A percentile compares a stretch with the other conserved stretches of the same genome.
phyloP scores from a whole-genome alignment of 352 stramenopile genomes.

The Pythium monospermum region DNA sequence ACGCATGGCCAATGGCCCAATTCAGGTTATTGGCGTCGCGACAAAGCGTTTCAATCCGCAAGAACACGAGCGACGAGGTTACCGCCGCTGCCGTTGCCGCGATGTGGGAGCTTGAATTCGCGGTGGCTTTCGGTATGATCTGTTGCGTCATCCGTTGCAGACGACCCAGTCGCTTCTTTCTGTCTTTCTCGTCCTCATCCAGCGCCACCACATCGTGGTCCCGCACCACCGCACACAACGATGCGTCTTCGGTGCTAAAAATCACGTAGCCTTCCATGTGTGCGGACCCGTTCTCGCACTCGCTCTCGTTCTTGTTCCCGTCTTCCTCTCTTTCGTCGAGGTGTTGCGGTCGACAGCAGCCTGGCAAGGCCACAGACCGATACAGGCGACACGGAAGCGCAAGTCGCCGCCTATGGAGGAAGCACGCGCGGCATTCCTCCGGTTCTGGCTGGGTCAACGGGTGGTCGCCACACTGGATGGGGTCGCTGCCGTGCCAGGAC shows the following conservation, averaged over 20 bases:
- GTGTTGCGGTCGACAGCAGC: neutral
- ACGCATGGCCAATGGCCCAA: slow-evolving; percentile 19
- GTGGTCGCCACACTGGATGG: slow-evolving; percentile 8
- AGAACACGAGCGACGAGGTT: neutral
- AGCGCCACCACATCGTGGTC: slow-evolving; percentile 16
- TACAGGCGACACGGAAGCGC: slow-evolving; percentile 16
- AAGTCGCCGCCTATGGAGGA: slow-evolving; percentile 7
- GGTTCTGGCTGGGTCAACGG: neutral
- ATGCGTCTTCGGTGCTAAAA: slow-evolving; percentile 14
- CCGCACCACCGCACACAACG: slow-evolving; percentile 18
- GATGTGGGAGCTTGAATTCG: too few relatives aligned
- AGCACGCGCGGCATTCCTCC: slow-evolving; percentile 17
- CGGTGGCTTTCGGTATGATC: too few relatives aligned
- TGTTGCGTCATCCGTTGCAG: neutral
- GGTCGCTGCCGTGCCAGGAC: slow-evolving; percentile 9
- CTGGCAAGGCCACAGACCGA: slow-evolving; percentile 8
- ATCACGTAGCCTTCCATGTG: slow-evolving; percentile 18
- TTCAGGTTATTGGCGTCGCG: slow-evolving; percentile 14
- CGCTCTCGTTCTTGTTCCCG: neutral
- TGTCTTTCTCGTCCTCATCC: slow-evolving; percentile 4
- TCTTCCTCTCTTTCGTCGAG: neutral
- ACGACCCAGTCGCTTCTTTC: neutral
- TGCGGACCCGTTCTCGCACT: too few relatives aligned
- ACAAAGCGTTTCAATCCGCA: slow-evolving; percentile 10
- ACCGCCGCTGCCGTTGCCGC: too few relatives aligned